Evolutionary conservation across 805 yeast genomes (phyloP), one percentile per base, ranked within the genome.

Genomic region (Metschnikowia hibisci): DNA sequence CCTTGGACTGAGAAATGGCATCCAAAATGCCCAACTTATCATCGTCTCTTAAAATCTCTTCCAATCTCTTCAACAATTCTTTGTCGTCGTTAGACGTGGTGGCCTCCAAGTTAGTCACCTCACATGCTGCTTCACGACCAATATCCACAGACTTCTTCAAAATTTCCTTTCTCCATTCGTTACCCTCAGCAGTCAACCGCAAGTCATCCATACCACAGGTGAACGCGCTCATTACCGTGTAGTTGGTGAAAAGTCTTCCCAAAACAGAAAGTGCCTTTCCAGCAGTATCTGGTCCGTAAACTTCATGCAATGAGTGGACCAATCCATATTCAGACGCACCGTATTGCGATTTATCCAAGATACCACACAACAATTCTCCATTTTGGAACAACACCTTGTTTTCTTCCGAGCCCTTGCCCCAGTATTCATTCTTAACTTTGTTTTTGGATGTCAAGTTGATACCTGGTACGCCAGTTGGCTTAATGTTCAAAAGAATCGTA

Each of bases 141-240:
- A 81, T 82, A 56, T 85, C 95, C 41, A 76, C 77, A 20, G 95
- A 81, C 46, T 81, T 81, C 53, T 78, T 70, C 63, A 95, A 75
- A 48, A 93, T 86, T 47, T 88, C 95, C 11, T 70, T 69, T 74
- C 99, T 82, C 91, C 95, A 82, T 47, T 74, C 59, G 63, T 95
- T 90, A 61, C 99, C 99, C 55, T 87, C 96, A 3, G 66, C 78
- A 16, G 98, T 93, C 54, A 95, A 76, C 62, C 96, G 80, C 64
- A 93, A 75, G 71, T 93, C 99, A 64, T 93, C 99, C 99, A 93
- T 95, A 77, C 99, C 99, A 82, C 99, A 93, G 6, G 99, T 93
- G 62, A 93, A 87, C 1, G 96, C 98, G 45, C 87, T 85, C 71
- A 81, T 77, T 78, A 84, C 90, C 58, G 84, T 89, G 65, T 88